Evolutionary conservation across 2,329 filamentous ascomycete genomes (phyloP).

Genomic region (Mycosphaerella sp.): DNA sequence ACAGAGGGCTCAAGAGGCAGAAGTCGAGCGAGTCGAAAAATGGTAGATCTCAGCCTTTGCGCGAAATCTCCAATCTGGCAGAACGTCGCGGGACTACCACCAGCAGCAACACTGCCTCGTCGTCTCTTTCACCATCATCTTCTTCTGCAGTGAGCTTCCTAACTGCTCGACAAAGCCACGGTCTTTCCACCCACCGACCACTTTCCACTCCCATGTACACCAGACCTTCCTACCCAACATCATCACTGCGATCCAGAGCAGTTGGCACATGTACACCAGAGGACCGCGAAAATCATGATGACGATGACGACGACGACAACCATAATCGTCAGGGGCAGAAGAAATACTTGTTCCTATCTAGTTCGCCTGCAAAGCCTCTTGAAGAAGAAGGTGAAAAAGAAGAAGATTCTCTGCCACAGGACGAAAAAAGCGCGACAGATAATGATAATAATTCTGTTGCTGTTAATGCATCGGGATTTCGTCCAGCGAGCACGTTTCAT

Average conservation of each 20-base stretch:
- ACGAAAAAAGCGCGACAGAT: not conserved
- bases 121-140: not conserved
- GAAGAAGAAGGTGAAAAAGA: conserved; percentile 28
- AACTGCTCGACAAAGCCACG: conserved; percentile 4
- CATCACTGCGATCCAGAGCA: too few relatives aligned
- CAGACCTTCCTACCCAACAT: conserved; percentile 26
- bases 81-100: conserved; percentile 13
- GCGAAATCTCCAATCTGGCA: conserved; percentile 1
- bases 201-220: conserved; percentile 23
- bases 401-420: conserved; percentile 1
- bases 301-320: not conserved
- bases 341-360: conserved; percentile 46
- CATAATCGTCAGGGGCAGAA: conserved; percentile 30
- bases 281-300: not conserved
- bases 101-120: not conserved
- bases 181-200: conserved; percentile 22
- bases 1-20: not conserved
- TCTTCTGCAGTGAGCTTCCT: not conserved
- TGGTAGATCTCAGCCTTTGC: not conserved
- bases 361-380: conserved; percentile 34
- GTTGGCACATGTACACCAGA: too few relatives aligned
- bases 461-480: conserved; percentile 19
- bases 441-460: too few relatives aligned
- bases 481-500: conserved; percentile 39
- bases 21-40: not conserved